Evolutionary conservation across 331 rosid genomes (phyloP).

Genomic region (Pyracantha coccinea): DNA sequence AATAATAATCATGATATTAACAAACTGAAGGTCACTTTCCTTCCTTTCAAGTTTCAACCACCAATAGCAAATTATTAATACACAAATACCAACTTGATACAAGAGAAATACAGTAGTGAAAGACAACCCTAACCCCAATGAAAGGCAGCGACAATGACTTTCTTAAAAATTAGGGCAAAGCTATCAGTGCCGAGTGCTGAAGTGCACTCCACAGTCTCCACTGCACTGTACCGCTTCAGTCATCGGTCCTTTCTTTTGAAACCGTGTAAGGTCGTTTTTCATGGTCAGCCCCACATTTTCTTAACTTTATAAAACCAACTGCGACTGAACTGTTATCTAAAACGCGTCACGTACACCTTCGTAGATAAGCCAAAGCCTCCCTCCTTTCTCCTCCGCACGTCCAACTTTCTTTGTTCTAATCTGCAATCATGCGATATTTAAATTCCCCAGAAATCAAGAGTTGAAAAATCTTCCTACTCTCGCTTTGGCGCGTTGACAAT

Average conservation of each 20-base stretch:
- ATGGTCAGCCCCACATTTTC: not conserved
- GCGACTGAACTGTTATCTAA: not conserved
- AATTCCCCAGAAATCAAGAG: not conserved
- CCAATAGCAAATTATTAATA: too few species aligned
- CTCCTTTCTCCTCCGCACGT: not conserved
- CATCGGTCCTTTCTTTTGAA: not conserved
- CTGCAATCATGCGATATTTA: not conserved
- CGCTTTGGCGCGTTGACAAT: slow-evolving; percentile 5
- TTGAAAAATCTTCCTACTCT: slow-evolving; percentile 1
- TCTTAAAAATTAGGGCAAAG: too few species aligned
- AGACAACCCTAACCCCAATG: too few species aligned
- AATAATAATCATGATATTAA: too few species aligned
- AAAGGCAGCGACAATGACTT: too few species aligned
- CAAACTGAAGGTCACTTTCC: too few species aligned
- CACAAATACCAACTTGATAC: too few species aligned
- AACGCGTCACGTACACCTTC: slow-evolving; percentile 10
- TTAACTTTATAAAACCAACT: too few species aligned
- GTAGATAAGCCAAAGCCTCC: not conserved
- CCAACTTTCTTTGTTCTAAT: not conserved
- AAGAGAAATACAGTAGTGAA: too few species aligned
- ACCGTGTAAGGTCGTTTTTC: not conserved
- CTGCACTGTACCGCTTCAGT: not conserved
- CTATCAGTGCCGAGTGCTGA: not conserved
- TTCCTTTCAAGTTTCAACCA: too few species aligned
- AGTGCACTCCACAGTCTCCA: not conserved